These are phyloP conservation scores for Fusarium mangiferae DNA, from an alignment of 2,329 filamentous ascomycete genomes.

Conservation along the genomic window DNA sequence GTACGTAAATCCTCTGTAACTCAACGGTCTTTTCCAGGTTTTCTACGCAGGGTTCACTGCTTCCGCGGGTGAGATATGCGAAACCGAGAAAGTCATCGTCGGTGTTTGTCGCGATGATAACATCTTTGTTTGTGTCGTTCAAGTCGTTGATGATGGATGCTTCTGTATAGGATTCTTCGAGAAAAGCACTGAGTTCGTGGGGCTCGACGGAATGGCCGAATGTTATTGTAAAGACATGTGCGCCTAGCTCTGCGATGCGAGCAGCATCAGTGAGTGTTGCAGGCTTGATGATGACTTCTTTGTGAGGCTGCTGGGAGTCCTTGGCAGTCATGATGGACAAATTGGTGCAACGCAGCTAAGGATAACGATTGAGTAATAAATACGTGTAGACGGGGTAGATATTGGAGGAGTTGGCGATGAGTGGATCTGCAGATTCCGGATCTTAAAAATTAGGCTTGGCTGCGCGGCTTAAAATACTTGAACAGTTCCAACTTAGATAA, in stretches of 20 bases:
- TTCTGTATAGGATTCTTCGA: conserved; percentile 51
- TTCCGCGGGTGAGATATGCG: conserved; percentile 51
- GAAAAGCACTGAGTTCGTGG: conserved; percentile 51
- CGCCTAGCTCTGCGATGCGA: conserved; percentile 49
- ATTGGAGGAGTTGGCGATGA: background rate
- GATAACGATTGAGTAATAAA: background rate
- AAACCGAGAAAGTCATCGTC: conserved; percentile 51
- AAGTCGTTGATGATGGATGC: conserved; percentile 45
- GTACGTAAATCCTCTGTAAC: conserved; percentile 57
- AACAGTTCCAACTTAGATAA: background rate
- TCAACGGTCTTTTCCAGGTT: conserved; percentile 48
- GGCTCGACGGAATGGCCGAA: conserved; percentile 56
- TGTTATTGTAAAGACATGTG: conserved; percentile 50
- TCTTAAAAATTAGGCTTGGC: background rate
- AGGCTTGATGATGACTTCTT: conserved; percentile 1
- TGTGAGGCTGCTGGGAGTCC: background rate
- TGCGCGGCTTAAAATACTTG: background rate
- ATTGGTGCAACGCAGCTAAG: background rate
- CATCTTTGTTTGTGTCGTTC: conserved; percentile 39
- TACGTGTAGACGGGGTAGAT: background rate
- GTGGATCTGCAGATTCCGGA: background rate
- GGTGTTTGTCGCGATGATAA: conserved; percentile 37
- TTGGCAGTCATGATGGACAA: background rate
- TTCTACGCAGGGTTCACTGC: conserved; percentile 52
- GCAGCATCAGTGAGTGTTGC: conserved; percentile 8